These are phyloP conservation scores for Phaeolepiota aurea DNA, from an alignment of 768 basidiomycete species.

Conservation along the genomic window DNA sequence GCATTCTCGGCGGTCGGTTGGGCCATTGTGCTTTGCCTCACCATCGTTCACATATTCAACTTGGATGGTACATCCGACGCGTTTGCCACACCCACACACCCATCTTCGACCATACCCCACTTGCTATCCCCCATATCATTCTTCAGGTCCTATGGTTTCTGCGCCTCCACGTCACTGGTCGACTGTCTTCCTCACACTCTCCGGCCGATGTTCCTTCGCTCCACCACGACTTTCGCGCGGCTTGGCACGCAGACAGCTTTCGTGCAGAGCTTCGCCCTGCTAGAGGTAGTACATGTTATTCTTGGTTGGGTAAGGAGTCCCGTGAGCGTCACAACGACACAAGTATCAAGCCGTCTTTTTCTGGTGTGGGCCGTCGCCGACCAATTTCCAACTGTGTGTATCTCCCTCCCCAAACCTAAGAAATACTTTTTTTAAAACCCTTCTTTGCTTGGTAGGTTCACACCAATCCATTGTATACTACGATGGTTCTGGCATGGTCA, in stretches of 20 bases:
- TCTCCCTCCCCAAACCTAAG: neutral
- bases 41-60: constrained; percentile 41
- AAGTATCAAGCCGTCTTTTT: constrained; percentile 76
- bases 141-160: constrained; percentile 19
- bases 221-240: constrained; percentile 50
- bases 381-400: constrained; percentile 50
- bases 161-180: constrained; percentile 18
- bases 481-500: constrained; percentile 93
- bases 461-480: constrained; percentile 70
- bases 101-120: constrained; percentile 25
- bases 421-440: too few relatives aligned
- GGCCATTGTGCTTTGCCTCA: constrained; percentile 57
- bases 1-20: constrained; percentile 65
- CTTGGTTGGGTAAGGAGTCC: constrained; percentile 77
- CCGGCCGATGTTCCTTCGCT: constrained; percentile 37
- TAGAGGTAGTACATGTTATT: constrained; percentile 80
- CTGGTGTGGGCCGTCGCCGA: constrained; percentile 81
- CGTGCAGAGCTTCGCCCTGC: constrained; percentile 76
- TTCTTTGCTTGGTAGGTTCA: too few relatives aligned
- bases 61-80: constrained; percentile 29
- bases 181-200: constrained; percentile 28
- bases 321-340: constrained; percentile 62
- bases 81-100: constrained; percentile 8
- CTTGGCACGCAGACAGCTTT: constrained; percentile 54
- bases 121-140: constrained; percentile 26